These are phyloP conservation scores for Crucihimalaya himalaica DNA, from an alignment of 345 rosid species.

Conservation along the genomic window DNA sequence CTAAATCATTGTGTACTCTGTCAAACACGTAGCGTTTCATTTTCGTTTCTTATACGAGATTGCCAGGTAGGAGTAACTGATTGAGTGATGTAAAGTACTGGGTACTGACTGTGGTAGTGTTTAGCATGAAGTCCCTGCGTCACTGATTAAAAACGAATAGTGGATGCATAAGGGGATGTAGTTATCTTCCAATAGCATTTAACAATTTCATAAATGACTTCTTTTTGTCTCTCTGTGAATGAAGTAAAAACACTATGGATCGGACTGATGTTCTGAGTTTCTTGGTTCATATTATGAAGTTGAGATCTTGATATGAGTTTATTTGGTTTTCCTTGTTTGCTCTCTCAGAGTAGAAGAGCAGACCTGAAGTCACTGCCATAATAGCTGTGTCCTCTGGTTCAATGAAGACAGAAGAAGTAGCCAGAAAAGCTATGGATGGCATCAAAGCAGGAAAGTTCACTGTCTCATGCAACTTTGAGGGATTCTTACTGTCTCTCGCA, in stretches of 20 bases:
- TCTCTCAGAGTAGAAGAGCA: slow-evolving; percentile 54
- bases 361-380: slow-evolving; percentile 62
- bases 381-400: slow-evolving; percentile 62
- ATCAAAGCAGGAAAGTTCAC: slow-evolving; percentile 67
- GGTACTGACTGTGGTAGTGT: neutral
- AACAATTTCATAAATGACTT: neutral
- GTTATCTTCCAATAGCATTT: too few relatives aligned
- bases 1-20: neutral
- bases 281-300: slow-evolving; percentile 12
- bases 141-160: neutral
- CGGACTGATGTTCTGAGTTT: neutral
- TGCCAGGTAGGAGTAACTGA: neutral
- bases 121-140: neutral
- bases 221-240: neutral
- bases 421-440: slow-evolving; percentile 67
- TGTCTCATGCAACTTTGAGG: slow-evolving; percentile 76
- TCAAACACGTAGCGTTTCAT: neutral
- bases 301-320: slow-evolving; percentile 5
- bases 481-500: slow-evolving; percentile 57
- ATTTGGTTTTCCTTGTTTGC: slow-evolving; percentile 7
- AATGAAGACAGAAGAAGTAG: slow-evolving; percentile 83
- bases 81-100: neutral
- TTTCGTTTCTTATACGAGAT: neutral
- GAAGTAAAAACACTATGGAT: neutral
- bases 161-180: neutral